Percentiles rank a stretch among this genome's conserved stretches.
These are phyloP conservation scores for Apiotrichum laibachii DNA, from an alignment of 1,284 basidiomycete species.

Conservation along the genomic window DNA sequence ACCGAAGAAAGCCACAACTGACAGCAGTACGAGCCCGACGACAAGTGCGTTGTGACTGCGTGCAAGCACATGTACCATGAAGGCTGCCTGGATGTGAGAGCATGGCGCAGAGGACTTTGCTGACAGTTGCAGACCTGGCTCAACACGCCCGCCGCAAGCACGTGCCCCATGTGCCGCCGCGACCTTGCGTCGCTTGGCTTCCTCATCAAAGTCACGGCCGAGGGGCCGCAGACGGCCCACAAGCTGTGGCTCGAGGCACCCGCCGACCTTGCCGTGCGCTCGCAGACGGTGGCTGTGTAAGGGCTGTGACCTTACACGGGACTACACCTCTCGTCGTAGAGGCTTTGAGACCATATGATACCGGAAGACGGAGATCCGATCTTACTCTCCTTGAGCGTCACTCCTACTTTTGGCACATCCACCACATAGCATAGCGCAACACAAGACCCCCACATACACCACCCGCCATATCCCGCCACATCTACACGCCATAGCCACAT, in stretches of 20 bases:
- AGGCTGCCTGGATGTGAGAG: constrained; percentile 36
- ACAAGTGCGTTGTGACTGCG: constrained; percentile 31
- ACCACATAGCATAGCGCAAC: no score
- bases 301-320: no score
- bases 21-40: constrained; percentile 24
- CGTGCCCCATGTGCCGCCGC: constrained; percentile 46
- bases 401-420: no score
- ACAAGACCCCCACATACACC: no score
- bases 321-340: no score
- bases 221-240: constrained; percentile 3
- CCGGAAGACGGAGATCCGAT: no score
- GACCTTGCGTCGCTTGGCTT: constrained; percentile 34
- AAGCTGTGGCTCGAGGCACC: constrained; percentile 10
- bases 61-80: constrained; percentile 48
- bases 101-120: neutral
- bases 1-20: no score
- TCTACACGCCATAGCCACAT: no score
- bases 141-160: constrained; percentile 31
- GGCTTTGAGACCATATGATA: no score
- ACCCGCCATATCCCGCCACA: no score
- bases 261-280: neutral
- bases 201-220: constrained; percentile 1
- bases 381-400: no score
- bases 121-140: constrained; percentile 34
- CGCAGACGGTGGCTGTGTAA: neutral